phyloP scores from a whole-genome alignment of 768 basidiomycete species.

The Leucocoprinus leucothites region DNA sequence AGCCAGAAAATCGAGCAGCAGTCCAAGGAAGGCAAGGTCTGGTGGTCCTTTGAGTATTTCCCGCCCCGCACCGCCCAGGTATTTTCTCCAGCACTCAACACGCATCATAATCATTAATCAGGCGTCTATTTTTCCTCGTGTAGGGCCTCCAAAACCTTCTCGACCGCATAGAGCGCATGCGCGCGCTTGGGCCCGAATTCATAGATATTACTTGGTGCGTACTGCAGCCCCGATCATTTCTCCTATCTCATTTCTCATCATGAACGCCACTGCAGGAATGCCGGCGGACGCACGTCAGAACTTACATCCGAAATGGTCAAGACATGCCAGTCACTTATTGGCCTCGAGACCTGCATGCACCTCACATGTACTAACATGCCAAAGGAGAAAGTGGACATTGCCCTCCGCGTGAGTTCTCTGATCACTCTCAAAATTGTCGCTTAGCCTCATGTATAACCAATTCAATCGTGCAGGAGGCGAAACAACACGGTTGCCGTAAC shows the following conservation, averaged over 20 bases:
- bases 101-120: neutral
- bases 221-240: neutral
- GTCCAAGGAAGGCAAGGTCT: slow-evolving; percentile 78
- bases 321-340: slow-evolving; percentile 89
- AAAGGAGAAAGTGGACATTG: slow-evolving; percentile 90
- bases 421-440: slow-evolving; percentile 4
- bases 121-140: neutral
- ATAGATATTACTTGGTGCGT: slow-evolving; percentile 93
- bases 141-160: slow-evolving; percentile 94
- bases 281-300: slow-evolving; percentile 93
- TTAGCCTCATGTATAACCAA: slow-evolving; percentile 4
- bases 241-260: slow-evolving; percentile 4
- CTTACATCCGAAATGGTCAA: slow-evolving; percentile 92
- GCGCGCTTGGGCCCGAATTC: slow-evolving; percentile 91
- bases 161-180: slow-evolving; percentile 99
- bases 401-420: slow-evolving; percentile 63
- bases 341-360: slow-evolving; percentile 98
- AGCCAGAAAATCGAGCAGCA: slow-evolving; percentile 90
- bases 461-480: slow-evolving; percentile 66
- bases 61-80: slow-evolving; percentile 95
- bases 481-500: slow-evolving; percentile 85
- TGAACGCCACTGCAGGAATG: slow-evolving; percentile 64
- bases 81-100: slow-evolving; percentile 14
- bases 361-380: slow-evolving; percentile 99
- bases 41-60: slow-evolving; percentile 99